Conservation (phyloP, 2,329 filamentous ascomycete species). For the Colletotrichum destructivum region DNA sequence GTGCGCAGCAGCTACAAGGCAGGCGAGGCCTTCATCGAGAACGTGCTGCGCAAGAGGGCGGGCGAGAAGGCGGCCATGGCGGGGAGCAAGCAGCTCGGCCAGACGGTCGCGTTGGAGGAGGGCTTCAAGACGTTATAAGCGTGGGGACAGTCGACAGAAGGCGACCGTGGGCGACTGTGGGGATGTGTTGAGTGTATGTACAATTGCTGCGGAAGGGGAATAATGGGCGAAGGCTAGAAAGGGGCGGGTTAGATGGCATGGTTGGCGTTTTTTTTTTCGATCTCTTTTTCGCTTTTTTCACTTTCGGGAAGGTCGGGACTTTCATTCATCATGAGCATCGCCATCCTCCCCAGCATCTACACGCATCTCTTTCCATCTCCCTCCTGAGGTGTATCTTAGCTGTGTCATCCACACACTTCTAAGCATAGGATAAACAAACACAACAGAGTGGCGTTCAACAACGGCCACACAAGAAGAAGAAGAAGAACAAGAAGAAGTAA, state of each 20-base stretch:
- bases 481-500: no score
- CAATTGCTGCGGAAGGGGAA: conserved; percentile 10
- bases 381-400: neutral
- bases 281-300: no score
- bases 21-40: conserved; percentile 98
- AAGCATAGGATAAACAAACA: conserved; percentile 1
- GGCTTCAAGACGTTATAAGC: conserved; percentile 38
- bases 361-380: neutral
- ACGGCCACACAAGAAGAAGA: conserved; percentile 15
- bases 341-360: conserved; percentile 18
- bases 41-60: conserved; percentile 89
- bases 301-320: conserved; percentile 14
- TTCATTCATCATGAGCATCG: conserved; percentile 40
- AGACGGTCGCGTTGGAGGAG: conserved; percentile 58
- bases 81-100: conserved; percentile 53
- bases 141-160: no score
- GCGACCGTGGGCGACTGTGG: neutral
- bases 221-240: neutral
- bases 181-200: conserved; percentile 12
- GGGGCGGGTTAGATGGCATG: conserved; percentile 25
- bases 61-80: conserved; percentile 55
- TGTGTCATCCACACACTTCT: neutral
- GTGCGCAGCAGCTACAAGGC: conserved; percentile 98
- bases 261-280: neutral
- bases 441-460: conserved; percentile 35